phyloP scores from a whole-genome alignment of 1,284 basidiomycete species.

The Marasmius tenuissimus region DNA sequence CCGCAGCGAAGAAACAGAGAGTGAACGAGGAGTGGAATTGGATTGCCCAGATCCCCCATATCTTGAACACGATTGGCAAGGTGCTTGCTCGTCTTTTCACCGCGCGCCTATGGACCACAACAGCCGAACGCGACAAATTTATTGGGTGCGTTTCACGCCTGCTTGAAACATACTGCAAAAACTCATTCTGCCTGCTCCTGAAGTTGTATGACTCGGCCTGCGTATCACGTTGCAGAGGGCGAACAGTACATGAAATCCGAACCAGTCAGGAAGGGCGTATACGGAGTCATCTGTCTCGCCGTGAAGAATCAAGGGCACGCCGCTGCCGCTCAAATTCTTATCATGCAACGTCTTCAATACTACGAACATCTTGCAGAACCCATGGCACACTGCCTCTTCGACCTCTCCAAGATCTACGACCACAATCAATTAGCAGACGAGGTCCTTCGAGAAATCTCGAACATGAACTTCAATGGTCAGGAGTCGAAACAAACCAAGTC shows the following conservation, averaged over 20 bases:
- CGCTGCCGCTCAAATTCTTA: conserved; percentile 83
- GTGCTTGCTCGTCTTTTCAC: conserved; percentile 69
- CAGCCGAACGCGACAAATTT: conserved; percentile 81
- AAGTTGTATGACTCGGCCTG: conserved; percentile 85
- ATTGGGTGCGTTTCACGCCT: conserved; percentile 57
- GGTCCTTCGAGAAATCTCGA: conserved; percentile 82
- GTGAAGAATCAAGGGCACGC: conserved; percentile 91
- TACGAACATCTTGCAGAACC: conserved; percentile 93
- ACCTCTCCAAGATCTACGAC: conserved; percentile 87
- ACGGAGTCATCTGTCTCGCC: conserved; percentile 88
- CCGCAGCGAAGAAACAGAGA: conserved; percentile 41
- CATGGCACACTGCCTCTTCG: conserved; percentile 87
- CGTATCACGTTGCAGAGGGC: conserved; percentile 84
- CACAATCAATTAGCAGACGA: conserved; percentile 90
- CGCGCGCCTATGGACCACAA: conserved; percentile 85
- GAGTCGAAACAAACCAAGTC: conserved; percentile 89
- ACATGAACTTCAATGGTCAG: conserved; percentile 74
- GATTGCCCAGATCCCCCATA: conserved; percentile 73
- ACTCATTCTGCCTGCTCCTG: conserved; percentile 2
- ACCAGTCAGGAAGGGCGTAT: conserved; percentile 73
- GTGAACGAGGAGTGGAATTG: conserved; percentile 67
- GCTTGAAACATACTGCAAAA: background rate
- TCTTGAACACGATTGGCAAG: conserved; percentile 70
- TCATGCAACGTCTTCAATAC: conserved; percentile 92
- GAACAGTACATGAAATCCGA: conserved; percentile 86